Conservation (phyloP, 2,329 filamentous ascomycete species). For the Diaporthe ilicicola region DNA sequence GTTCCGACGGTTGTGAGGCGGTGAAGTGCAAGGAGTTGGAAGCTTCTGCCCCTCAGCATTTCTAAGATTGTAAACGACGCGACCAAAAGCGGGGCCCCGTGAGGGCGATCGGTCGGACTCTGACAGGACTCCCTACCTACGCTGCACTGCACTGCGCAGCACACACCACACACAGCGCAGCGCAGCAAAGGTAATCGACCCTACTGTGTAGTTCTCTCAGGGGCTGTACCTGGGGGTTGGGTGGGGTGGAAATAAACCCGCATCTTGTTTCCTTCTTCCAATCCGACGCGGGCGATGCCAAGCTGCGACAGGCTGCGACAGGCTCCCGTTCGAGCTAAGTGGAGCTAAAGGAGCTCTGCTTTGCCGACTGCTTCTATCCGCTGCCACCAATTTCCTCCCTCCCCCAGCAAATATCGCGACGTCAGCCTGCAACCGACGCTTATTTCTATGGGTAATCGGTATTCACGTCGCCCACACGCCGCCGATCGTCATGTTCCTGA, state of each 20-base stretch:
- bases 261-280: background rate
- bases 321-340: background rate
- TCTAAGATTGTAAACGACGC: background rate
- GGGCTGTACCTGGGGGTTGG: background rate
- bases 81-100: conserved; percentile 1
- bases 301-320: conserved; percentile 5
- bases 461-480: background rate
- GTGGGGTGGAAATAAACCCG: background rate
- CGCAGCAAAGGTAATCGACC: too few species aligned
- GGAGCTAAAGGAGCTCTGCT: background rate
- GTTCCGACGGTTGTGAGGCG: background rate
- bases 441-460: background rate
- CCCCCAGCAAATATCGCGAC: background rate
- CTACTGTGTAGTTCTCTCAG: too few species aligned
- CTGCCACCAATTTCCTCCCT: background rate
- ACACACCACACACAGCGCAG: background rate
- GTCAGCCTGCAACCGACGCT: background rate
- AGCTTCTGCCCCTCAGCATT: conserved; percentile 9
- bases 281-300: background rate
- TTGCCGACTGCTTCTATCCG: background rate
- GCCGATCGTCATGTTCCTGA: conserved; percentile 12
- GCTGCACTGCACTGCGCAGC: background rate
- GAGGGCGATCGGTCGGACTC: background rate
- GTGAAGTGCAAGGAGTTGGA: conserved; percentile 16
- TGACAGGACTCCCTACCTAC: background rate